A percentile compares a stretch with the other conserved stretches of the same genome.
Evolutionary conservation across 2,329 filamentous ascomycete genomes (phyloP).

Genomic region (Cercospora zeina): DNA sequence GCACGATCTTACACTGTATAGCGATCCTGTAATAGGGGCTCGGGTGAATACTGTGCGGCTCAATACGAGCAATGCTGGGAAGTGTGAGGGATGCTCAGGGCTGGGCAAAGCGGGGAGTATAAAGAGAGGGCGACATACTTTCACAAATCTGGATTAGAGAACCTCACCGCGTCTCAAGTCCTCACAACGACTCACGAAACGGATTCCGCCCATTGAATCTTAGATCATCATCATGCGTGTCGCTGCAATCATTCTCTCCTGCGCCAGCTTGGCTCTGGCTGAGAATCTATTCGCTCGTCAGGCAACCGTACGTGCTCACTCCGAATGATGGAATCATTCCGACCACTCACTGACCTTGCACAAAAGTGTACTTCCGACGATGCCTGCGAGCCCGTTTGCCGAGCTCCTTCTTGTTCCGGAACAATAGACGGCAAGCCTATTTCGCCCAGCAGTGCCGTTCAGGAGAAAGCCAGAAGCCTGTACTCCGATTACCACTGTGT

Average conservation of each 20-base stretch:
- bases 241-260: neutral
- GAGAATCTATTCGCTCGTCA: neutral
- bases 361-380: constrained; percentile 24
- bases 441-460: constrained; percentile 20
- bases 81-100: too few relatives aligned
- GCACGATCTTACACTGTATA: neutral
- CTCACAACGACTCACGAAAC: neutral
- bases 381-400: constrained; percentile 21
- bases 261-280: constrained; percentile 4
- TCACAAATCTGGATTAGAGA: neutral
- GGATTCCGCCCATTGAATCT: neutral
- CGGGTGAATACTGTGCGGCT: neutral
- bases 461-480: constrained; percentile 21
- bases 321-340: neutral
- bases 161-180: neutral
- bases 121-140: neutral
- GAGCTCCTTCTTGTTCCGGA: neutral
- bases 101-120: neutral
- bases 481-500: constrained; percentile 24
- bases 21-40: neutral
- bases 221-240: neutral
- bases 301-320: neutral
- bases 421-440: constrained; percentile 16
- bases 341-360: neutral
- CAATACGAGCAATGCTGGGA: too few relatives aligned